Evolutionary conservation across 768 basidiomycete genomes (phyloP).

Genomic region (Rhizopogon sp.): DNA sequence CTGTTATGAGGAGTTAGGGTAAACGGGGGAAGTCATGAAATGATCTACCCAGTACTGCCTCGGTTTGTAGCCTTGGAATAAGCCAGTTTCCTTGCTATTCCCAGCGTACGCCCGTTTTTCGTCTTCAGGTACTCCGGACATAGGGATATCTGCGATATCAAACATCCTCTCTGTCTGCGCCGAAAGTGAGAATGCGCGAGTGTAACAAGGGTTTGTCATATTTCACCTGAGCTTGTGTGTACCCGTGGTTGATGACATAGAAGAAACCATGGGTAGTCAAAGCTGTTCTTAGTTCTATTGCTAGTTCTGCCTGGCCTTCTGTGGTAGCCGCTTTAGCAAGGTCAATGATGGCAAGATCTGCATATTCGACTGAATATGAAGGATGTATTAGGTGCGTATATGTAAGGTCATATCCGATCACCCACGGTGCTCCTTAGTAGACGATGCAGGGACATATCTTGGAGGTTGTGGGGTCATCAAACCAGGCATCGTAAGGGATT

Average conservation of each 20-base stretch:
- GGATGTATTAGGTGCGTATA: constrained; percentile 17
- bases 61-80: constrained; percentile 50
- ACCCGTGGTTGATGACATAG: constrained; percentile 31
- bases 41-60: constrained; percentile 42
- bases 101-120: constrained; percentile 40
- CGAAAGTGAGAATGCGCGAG: not conserved
- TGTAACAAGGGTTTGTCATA: not conserved
- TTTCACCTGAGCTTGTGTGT: constrained; percentile 29
- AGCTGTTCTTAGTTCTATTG: constrained; percentile 34
- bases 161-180: constrained; percentile 41
- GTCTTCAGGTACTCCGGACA: constrained; percentile 32
- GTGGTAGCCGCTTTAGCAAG: constrained; percentile 33
- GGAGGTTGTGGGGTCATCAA: constrained; percentile 24
- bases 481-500: constrained; percentile 19
- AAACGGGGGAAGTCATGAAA: not conserved
- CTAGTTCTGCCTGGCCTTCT: constrained; percentile 34
- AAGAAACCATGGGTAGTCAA: constrained; percentile 35
- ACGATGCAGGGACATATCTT: constrained; percentile 26
- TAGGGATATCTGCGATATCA: constrained; percentile 44
- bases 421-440: constrained; percentile 20
- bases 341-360: constrained; percentile 45
- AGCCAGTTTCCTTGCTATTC: constrained; percentile 37
- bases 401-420: not conserved
- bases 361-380: constrained; percentile 30
- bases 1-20: constrained; percentile 24